Evolutionary conservation across 1,284 basidiomycete species (phyloP).

Genomic region (Moesziomyces parantarcticus): DNA sequence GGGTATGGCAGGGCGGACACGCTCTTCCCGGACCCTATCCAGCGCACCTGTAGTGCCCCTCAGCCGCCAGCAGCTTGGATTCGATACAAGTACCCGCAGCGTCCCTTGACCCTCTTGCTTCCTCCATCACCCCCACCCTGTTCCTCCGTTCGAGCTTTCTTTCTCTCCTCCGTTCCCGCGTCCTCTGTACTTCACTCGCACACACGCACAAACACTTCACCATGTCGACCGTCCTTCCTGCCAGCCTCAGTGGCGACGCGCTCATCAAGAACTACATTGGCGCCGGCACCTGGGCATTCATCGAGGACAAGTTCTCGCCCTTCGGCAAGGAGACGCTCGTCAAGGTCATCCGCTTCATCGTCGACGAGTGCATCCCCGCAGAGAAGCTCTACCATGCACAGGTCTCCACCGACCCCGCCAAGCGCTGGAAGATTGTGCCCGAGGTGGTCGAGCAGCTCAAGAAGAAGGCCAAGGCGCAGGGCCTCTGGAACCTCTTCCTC

Average conservation of each 20-base stretch:
- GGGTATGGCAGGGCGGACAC: too few species aligned
- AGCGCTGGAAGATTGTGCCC: conserved; percentile 86
- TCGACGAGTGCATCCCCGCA: conserved; percentile 87
- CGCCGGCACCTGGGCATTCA: conserved; percentile 65
- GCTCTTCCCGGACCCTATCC: background rate
- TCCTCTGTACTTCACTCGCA: background rate
- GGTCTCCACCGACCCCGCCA: conserved; percentile 78
- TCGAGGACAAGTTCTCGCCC: conserved; percentile 74
- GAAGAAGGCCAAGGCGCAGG: conserved; percentile 83
- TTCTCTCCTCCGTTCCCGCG: background rate
- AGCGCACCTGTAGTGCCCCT: background rate
- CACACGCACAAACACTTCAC: background rate
- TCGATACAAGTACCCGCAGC: background rate
- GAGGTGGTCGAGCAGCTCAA: conserved; percentile 87
- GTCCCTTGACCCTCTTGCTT: background rate
- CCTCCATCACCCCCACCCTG: background rate
- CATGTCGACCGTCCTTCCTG: conserved; percentile 38
- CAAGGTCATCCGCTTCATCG: conserved; percentile 85
- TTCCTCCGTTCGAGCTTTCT: background rate
- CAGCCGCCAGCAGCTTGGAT: background rate
- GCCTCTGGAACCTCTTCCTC: conserved; percentile 97
- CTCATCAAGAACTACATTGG: conserved; percentile 57
- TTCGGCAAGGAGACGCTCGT: conserved; percentile 85
- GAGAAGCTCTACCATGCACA: conserved; percentile 82
- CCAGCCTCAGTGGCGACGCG: conserved; percentile 44